These are phyloP conservation scores for Microcera coccophila DNA, from an alignment of 2,329 filamentous ascomycete genomes.

Conservation along the genomic window DNA sequence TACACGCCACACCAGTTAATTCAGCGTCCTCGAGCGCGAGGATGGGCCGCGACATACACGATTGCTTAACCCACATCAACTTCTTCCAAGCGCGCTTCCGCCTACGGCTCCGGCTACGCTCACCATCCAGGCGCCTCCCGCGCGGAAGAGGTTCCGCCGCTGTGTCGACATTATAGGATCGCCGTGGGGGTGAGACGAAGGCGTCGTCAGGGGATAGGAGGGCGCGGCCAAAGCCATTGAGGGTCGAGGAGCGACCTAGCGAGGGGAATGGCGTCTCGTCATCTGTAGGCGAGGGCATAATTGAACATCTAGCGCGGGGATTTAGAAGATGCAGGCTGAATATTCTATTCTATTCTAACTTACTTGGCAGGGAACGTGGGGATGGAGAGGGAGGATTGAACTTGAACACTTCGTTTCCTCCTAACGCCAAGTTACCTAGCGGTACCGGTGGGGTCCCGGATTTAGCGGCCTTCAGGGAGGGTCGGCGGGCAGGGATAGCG, in stretches of 20 bases:
- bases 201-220: constrained; percentile 83
- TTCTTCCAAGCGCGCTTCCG: constrained; percentile 85
- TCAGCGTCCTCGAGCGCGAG: neutral
- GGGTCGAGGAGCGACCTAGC: constrained; percentile 28
- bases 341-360: too few relatives aligned
- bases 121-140: constrained; percentile 43
- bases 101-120: constrained; percentile 62
- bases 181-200: constrained; percentile 62
- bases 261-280: constrained; percentile 37
- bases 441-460: too few relatives aligned
- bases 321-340: too few relatives aligned
- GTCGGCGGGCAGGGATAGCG: too few relatives aligned
- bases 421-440: too few relatives aligned
- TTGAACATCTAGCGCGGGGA: too few relatives aligned
- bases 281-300: constrained; percentile 38
- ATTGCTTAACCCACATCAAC: constrained; percentile 95
- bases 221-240: constrained; percentile 50
- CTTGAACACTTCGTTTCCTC: too few relatives aligned
- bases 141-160: neutral
- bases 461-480: too few relatives aligned
- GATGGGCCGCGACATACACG: constrained; percentile 54
- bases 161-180: neutral
- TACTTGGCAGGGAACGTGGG: too few relatives aligned
- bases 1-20: constrained; percentile 6
- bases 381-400: too few relatives aligned